Conservation (phyloP, 2,329 filamentous ascomycete genomes). For the Fusarium pseudograminearum region DNA sequence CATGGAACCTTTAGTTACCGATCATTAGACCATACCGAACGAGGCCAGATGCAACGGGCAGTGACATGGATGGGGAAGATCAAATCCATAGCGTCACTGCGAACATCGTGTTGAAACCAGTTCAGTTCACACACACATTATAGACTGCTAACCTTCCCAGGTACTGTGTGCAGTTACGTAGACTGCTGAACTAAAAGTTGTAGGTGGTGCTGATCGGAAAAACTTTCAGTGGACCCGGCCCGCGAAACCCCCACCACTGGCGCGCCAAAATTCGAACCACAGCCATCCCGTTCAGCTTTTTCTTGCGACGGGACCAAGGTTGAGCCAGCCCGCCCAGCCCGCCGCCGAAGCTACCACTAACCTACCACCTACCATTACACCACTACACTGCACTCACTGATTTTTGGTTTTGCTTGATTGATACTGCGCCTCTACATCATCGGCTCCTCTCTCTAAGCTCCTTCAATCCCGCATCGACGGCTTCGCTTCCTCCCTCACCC, state of each 20-base stretch:
- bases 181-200: constrained; percentile 14
- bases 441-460: constrained; percentile 46
- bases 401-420: constrained; percentile 20
- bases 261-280: constrained; percentile 49
- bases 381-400: constrained; percentile 5
- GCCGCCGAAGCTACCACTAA: constrained; percentile 48
- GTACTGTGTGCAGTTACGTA: background rate
- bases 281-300: constrained; percentile 48
- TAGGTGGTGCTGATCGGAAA: constrained; percentile 42
- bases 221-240: constrained; percentile 48
- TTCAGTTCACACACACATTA: constrained; percentile 1
- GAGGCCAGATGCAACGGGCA: background rate
- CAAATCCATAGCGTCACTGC: constrained; percentile 7
- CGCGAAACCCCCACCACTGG: constrained; percentile 32
- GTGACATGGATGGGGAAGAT: constrained; percentile 1
- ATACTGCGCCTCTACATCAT: constrained; percentile 53
- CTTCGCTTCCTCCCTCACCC: constrained; percentile 44
- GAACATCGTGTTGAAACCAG: background rate
- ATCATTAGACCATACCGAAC: background rate
- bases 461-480: constrained; percentile 45
- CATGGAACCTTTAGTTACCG: background rate
- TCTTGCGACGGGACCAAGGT: constrained; percentile 49
- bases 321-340: constrained; percentile 35
- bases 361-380: constrained; percentile 6
- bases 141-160: background rate